Evolutionary conservation across 768 basidiomycete species (phyloP).

Genomic region (Boletus subcaerulescens): DNA sequence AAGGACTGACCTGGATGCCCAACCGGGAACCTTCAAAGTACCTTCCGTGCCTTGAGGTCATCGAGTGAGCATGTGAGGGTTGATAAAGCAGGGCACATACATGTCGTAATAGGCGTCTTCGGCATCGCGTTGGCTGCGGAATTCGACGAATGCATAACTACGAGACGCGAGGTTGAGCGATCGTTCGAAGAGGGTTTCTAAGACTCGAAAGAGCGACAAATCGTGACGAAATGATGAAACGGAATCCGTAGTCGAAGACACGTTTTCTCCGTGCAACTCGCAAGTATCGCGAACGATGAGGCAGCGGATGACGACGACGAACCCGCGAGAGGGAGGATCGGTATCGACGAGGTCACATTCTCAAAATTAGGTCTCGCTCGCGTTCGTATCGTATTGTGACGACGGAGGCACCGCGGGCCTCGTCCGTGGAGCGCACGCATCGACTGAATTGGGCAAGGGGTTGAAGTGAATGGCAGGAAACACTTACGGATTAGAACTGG

Average conservation of each 20-base stretch:
- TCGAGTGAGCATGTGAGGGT: conserved; percentile 6
- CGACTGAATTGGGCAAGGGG: conserved; percentile 38
- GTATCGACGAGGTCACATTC: conserved; percentile 26
- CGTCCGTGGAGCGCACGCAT: conserved; percentile 35
- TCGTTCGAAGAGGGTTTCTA: conserved; percentile 35
- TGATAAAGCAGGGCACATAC: conserved; percentile 41
- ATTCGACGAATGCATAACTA: conserved; percentile 88
- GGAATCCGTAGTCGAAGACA: conserved; percentile 24
- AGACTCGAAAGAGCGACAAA: conserved; percentile 36
- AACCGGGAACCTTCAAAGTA: conserved; percentile 71
- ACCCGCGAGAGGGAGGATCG: conserved; percentile 29
- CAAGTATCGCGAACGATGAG: conserved; percentile 21
- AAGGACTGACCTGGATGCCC: conserved; percentile 61
- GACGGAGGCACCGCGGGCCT: conserved; percentile 24
- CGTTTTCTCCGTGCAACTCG: conserved; percentile 29
- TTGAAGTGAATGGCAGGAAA: conserved; percentile 22
- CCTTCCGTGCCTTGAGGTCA: conserved; percentile 61
- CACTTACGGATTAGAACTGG: conserved; percentile 81
- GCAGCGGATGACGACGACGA: conserved; percentile 29
- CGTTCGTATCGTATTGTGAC: conserved; percentile 26
- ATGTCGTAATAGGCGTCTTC: conserved; percentile 85
- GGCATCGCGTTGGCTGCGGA: conserved; percentile 72
- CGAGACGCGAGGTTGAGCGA: conserved; percentile 60
- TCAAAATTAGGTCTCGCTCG: conserved; percentile 25
- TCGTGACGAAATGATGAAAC: conserved; percentile 30